Evolutionary conservation across 192 early-diverging fungal genomes (phyloP), one percentile per base, ranked within the genome.

Genomic region (Entomortierella beljakovae): DNA sequence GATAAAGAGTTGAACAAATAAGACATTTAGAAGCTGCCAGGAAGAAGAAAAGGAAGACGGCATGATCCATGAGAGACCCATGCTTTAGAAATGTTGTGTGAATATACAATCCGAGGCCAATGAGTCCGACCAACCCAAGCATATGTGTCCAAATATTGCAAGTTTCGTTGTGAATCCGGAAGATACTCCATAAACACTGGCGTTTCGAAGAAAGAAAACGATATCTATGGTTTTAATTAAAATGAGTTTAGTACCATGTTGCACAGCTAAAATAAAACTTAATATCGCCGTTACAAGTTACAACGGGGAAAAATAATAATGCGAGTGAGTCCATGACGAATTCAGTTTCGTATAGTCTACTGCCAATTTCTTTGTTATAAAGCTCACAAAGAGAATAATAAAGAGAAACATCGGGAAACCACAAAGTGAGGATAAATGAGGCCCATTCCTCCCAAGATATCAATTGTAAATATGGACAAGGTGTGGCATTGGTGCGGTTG

Each of bases 131-230:
- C 25, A 88, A 83, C 2, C 87, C 90, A 29, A 89, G 37, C 29
- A 91, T 77, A 68, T 91, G 90, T 10, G 90, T 88, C 77, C 84
- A 91, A 54, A 91, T 91, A 57, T 91, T 91, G 54, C 88, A 86
- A 0, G 90, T 88, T 67, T 92, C 90, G 53, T 92, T 92, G 56
- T 92, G 90, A 37, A 90, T 59, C 59, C 72, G 80, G 68, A 92
- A 90, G 51, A 92, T 88, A 9, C 86, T 85, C 71, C 75, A 63
- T 11, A 89, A 68, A 46, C 88, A 90, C 22, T 82, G 74, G 42
- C 80, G 57, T 25, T 82, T 85, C 48, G 77, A 83, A 22, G 83
- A 80, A 23, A 81, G 69, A 57, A 88, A 89, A 1, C 89, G 89
- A 51, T 90, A 88, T 4, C 88, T 79, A 49, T 25, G 23, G 29